phyloP scores from a whole-genome alignment of 129 eudicot species.

The Flaveria brownii region DNA sequence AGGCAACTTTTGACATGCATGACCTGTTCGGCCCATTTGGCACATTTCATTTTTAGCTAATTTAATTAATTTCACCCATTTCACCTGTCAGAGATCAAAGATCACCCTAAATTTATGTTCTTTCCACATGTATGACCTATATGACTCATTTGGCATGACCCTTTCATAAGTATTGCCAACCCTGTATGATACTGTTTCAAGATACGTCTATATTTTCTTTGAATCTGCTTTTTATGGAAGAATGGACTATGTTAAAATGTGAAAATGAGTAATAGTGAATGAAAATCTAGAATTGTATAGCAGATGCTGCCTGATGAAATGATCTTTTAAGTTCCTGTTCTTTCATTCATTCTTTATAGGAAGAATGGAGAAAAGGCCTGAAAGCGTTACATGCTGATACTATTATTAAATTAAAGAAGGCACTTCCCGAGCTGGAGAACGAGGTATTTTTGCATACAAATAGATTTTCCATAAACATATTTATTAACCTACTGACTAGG shows the following conservation, averaged over 20 bases:
- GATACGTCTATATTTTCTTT: neutral
- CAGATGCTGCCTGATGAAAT: slow-evolving; percentile 15
- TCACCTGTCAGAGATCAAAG: neutral
- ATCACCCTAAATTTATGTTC: neutral
- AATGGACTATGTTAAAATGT: slow-evolving; percentile 2
- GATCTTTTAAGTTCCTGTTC: neutral
- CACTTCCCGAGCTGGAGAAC: slow-evolving; percentile 78
- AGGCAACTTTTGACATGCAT: neutral
- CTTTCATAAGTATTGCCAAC: neutral
- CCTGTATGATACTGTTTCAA: no score
- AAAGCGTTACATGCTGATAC: slow-evolving; percentile 88
- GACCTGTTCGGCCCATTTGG: neutral
- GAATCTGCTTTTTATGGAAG: neutral
- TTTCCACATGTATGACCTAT: no score
- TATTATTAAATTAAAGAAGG: slow-evolving; percentile 59
- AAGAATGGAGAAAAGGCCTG: slow-evolving; percentile 95
- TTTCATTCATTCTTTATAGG: slow-evolving; percentile 43
- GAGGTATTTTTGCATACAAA: slow-evolving; percentile 53
- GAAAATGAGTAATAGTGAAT: neutral
- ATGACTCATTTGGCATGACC: neutral
- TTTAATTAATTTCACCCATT: neutral
- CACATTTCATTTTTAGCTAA: neutral
- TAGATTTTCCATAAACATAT: neutral
- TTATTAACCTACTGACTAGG: neutral
- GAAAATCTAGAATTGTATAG: neutral